phyloP scores from a whole-genome alignment of 1,139 yeast genomes.

The Yamadazyma friedrichii region DNA sequence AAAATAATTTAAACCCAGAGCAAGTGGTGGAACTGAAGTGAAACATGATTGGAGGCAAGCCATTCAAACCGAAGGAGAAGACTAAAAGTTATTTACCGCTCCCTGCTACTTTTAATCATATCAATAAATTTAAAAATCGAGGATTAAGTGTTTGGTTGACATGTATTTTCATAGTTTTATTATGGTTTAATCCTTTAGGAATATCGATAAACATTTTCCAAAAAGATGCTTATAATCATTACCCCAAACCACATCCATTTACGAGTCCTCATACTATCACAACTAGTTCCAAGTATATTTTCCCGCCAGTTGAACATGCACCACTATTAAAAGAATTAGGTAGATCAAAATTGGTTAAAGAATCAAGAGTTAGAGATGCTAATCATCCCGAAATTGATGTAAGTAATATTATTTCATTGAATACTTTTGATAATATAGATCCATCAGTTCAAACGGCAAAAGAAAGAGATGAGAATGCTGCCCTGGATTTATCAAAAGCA shows the following conservation, averaged over 20 bases:
- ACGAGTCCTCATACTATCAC: conserved; percentile 35
- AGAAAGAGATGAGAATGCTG: conserved; percentile 40
- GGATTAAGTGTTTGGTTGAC: conserved; percentile 19
- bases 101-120: conserved; percentile 30
- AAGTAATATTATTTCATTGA: conserved; percentile 34
- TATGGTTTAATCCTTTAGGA: conserved; percentile 25
- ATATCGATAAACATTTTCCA: conserved; percentile 11
- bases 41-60: conserved; percentile 2
- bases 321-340: conserved; percentile 56
- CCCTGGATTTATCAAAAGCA: conserved; percentile 42
- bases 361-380: conserved; percentile 39
- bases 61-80: conserved; percentile 15
- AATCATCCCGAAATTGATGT: conserved; percentile 38
- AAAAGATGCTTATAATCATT: conserved; percentile 13
- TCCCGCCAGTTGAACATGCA: conserved; percentile 68
- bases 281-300: conserved; percentile 53
- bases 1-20: not conserved
- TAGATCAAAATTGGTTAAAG: conserved; percentile 47
- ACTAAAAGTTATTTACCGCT: conserved; percentile 28
- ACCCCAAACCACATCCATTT: conserved; percentile 37
- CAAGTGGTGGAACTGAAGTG: not conserved
- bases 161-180: conserved; percentile 20
- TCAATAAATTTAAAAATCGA: conserved; percentile 17
- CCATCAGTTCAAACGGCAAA: conserved; percentile 31
- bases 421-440: conserved; percentile 47